Evolutionary conservation across 805 yeast species (phyloP).

Genomic region (Saccharomycopsis sp.): DNA sequence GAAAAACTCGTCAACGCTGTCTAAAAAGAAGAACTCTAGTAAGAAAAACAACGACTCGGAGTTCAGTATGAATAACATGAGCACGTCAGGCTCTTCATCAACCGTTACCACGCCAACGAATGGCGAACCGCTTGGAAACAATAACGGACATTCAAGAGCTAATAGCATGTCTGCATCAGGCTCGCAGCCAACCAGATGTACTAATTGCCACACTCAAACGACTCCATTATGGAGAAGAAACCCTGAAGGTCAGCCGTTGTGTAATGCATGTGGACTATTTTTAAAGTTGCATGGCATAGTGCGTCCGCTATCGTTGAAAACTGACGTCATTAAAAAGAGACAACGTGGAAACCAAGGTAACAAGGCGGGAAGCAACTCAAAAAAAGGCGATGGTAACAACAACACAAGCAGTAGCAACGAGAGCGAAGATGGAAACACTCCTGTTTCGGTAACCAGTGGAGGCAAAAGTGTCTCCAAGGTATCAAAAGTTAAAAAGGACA

Average conservation of each 20-base stretch:
- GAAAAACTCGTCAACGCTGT: not conserved
- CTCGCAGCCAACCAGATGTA: constrained; percentile 45
- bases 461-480: constrained; percentile 4
- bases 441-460: not conserved
- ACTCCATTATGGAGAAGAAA: constrained; percentile 95
- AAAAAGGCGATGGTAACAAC: not conserved
- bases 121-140: not conserved
- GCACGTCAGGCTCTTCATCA: not conserved
- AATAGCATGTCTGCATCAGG: not conserved
- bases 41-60: not conserved
- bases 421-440: constrained; percentile 2
- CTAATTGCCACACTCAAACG: constrained; percentile 85
- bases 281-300: constrained; percentile 92
- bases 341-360: constrained; percentile 45
- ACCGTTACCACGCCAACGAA: not conserved
- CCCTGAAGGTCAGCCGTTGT: constrained; percentile 85
- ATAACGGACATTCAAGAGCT: not conserved
- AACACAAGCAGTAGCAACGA: not conserved
- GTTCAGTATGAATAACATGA: not conserved
- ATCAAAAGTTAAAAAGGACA: constrained; percentile 11
- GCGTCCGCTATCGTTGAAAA: constrained; percentile 82
- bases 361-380: not conserved
- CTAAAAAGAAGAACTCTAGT: not conserved
- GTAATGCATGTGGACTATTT: constrained; percentile 95
- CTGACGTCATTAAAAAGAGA: constrained; percentile 89